Evolutionary conservation across 805 yeast species (phyloP).

Genomic region (Nakazawaea ishiwadae): DNA sequence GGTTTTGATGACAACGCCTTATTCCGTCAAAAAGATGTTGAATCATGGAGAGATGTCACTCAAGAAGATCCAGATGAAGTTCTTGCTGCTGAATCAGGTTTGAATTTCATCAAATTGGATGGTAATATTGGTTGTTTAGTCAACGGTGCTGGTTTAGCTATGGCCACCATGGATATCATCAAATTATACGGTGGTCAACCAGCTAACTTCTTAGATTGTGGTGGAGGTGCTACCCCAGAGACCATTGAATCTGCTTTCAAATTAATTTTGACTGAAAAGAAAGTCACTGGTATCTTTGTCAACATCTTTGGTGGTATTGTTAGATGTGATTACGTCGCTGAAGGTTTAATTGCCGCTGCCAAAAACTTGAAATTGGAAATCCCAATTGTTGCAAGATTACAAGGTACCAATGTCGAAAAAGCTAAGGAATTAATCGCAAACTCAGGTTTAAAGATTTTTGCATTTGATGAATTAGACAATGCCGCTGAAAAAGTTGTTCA

Average conservation of each 20-base stretch:
- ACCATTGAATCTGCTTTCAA: constrained; percentile 96
- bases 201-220: constrained; percentile 98
- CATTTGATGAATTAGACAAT: constrained; percentile 89
- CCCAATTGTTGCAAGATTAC: constrained; percentile 97
- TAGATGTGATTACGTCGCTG: constrained; percentile 98
- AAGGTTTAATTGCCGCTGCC: constrained; percentile 93
- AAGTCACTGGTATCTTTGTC: constrained; percentile 92
- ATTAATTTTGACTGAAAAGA: constrained; percentile 82
- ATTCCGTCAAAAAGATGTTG: constrained; percentile 92
- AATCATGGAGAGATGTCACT: constrained; percentile 92
- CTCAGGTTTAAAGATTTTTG: constrained; percentile 89
- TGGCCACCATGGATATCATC: constrained; percentile 99
- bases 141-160: constrained; percentile 99
- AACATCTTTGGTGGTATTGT: constrained; percentile 99
- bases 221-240: constrained; percentile 99
- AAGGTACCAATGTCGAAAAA: constrained; percentile 91
- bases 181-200: constrained; percentile 98
- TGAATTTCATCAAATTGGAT: constrained; percentile 95
- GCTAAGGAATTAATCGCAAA: constrained; percentile 83
- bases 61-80: constrained; percentile 99
- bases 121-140: constrained; percentile 99
- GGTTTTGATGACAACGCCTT: constrained; percentile 96
- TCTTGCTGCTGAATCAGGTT: constrained; percentile 81
- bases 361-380: constrained; percentile 85
- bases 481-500: constrained; percentile 95